Evolutionary conservation across 192 early-diverging fungal genomes (phyloP).

Genomic region (Haplosporangium gracile): DNA sequence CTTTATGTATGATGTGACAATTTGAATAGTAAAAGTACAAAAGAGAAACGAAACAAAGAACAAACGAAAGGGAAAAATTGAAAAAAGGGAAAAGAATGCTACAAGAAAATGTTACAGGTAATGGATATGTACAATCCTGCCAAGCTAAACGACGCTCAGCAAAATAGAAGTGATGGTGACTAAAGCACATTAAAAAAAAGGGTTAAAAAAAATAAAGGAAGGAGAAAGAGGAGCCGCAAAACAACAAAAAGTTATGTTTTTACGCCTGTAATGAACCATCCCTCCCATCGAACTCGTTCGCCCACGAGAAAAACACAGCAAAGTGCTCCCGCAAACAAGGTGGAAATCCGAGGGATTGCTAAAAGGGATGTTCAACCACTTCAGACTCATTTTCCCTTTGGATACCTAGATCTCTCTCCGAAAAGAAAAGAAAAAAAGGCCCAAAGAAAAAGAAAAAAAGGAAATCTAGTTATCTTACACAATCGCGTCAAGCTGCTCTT

Average conservation of each 20-base stretch:
- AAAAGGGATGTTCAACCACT: constrained; percentile 50
- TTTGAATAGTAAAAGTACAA: constrained; percentile 24
- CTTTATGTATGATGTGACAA: background rate
- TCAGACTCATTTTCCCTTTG: constrained; percentile 60
- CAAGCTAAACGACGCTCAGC: background rate
- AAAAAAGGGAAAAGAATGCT: constrained; percentile 11
- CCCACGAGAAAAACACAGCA: background rate
- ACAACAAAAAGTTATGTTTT: constrained; percentile 53
- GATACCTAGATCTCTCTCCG: background rate
- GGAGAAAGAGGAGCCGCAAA: constrained; percentile 61
- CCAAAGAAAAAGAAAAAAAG: constrained; percentile 58
- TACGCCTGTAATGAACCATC: constrained; percentile 56
- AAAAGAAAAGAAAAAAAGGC: constrained; percentile 5
- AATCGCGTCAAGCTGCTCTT: constrained; percentile 59
- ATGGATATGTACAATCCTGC: constrained; percentile 40
- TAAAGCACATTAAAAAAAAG: constrained; percentile 17
- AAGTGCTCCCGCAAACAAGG: constrained; percentile 3
- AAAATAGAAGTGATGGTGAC: constrained; percentile 12
- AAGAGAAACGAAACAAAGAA: constrained; percentile 8
- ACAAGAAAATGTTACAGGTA: constrained; percentile 10
- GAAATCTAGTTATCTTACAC: constrained; percentile 56
- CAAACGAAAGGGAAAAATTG: background rate
- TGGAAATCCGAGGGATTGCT: constrained; percentile 42
- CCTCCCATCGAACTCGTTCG: constrained; percentile 46
- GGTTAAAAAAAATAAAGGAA: constrained; percentile 43